A percentile compares a stretch with the other conserved stretches of the same genome.
Conservation (phyloP, 1,139 yeast species). For the Yamadazyma membranifaciens region DNA sequence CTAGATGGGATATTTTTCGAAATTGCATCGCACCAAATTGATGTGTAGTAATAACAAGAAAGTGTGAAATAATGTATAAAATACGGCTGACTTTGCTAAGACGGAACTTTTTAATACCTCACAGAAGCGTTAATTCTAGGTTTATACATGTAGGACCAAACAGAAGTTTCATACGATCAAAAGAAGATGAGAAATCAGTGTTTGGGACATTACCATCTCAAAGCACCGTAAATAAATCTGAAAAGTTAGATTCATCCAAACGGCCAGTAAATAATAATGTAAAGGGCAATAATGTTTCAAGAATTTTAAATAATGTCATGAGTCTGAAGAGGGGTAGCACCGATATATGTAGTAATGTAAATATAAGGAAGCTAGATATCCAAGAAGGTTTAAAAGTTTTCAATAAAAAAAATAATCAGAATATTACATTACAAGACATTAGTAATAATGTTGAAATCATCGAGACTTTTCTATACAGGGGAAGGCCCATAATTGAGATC, state of each 20-base stretch:
- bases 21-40: neutral
- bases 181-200: too few relatives aligned
- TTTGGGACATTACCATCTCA: too few relatives aligned
- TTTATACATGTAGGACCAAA: too few relatives aligned
- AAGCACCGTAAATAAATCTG: too few relatives aligned
- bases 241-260: neutral
- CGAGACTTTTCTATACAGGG: constrained; percentile 23
- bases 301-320: neutral
- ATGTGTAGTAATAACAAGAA: neutral
- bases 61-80: neutral
- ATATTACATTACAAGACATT: constrained; percentile 17
- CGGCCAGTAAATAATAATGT: neutral
- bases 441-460: constrained; percentile 26
- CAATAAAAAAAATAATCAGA: constrained; percentile 5
- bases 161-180: too few relatives aligned
- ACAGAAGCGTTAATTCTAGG: too few relatives aligned
- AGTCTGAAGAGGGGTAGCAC: neutral
- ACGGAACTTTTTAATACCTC: too few relatives aligned
- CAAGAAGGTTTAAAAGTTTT: constrained; percentile 20
- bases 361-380: constrained; percentile 10
- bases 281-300: neutral
- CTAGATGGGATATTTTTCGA: neutral
- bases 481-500: constrained; percentile 21
- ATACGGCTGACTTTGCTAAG: neutral
- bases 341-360: constrained; percentile 1